Evolutionary conservation across 352 stramenopile species (phyloP), one percentile per base, ranked within the genome.

Genomic region (Elongisporangium anandrum): DNA sequence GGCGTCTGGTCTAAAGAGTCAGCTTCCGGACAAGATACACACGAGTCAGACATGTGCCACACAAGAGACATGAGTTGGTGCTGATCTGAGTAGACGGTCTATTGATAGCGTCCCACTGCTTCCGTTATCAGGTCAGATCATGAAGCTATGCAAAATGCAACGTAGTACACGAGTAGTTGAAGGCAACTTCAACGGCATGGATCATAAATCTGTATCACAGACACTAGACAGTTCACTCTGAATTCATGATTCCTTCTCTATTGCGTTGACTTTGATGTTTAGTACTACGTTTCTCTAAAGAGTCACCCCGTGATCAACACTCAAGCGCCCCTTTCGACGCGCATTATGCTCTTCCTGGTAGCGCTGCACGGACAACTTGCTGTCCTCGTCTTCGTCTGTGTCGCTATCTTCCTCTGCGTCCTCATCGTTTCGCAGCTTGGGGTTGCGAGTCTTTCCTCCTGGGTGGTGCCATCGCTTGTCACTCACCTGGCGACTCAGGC

Each of bases 311-410:
- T 41, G 4, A 41, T 41, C 29, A 15, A 41, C 29, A 41, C 71
- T 78, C 39, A 84, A 56, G 13, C 77, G 77, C 54, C 81, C 73
- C 68, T 82, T 82, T 56, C 74, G 70, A 55, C 69, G 59, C 24
- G 72, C 69, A 51, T 84, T 84, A 59, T 84, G 70, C 61, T 78
- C 65, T 52, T 79, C 72, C 57, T 86, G 77, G 60, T 80, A 86
- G 45, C 64, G 73, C 48, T 86, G 70, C 38, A 84, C 69, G 7
- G 69, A 57, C 52, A 61, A 69, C 45, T 65, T 70, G 49, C 59
- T 69, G 23, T 65, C 58, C 52, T 68, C 56, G 23, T 12, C 41
- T 41, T 66, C 24, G 20, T 21, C 34, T 41, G 29, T 41, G 13
- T 41, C 29, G 29, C 29, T 41, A 1, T 41, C 29, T 10, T 79